Conservation (phyloP, 169 alveolate species). For the Babesia ovis region DNA sequence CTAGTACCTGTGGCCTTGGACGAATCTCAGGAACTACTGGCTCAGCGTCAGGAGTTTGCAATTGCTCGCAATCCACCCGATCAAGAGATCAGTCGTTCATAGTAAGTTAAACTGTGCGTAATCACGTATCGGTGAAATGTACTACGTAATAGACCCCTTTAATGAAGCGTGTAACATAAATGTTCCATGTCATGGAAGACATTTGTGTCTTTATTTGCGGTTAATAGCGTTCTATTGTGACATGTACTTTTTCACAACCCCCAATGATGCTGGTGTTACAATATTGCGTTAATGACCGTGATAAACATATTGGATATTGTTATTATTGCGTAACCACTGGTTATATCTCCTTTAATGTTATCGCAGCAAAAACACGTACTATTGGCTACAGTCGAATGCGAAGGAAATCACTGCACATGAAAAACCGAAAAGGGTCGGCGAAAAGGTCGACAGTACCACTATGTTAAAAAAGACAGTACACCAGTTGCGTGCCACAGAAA, state of each 20-base stretch:
- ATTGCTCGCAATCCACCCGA: conserved; percentile 19
- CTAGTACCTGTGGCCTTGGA: conserved; percentile 5
- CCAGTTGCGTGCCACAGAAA: background rate
- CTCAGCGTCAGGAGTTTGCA: conserved; percentile 15
- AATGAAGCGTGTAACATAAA: too few species aligned
- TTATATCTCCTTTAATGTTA: background rate
- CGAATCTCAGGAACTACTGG: conserved; percentile 24
- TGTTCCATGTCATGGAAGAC: too few species aligned
- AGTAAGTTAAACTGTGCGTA: conserved; percentile 41
- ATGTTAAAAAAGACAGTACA: background rate
- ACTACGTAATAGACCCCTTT: too few species aligned
- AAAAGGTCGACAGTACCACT: background rate
- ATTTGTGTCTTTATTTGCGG: background rate
- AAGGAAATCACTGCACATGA: background rate
- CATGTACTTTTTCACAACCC: too few species aligned
- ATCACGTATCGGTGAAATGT: too few species aligned
- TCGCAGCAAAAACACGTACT: conserved; percentile 14
- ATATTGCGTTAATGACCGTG: too few species aligned
- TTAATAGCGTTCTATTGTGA: background rate
- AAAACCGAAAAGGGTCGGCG: background rate
- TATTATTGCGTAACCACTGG: background rate
- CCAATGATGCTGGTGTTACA: too few species aligned
- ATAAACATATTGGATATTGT: too few species aligned
- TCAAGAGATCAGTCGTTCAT: background rate
- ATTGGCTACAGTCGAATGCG: conserved; percentile 3